Conservation (phyloP, 148 eudicot genomes). For the Agrostemma githago region DNA sequence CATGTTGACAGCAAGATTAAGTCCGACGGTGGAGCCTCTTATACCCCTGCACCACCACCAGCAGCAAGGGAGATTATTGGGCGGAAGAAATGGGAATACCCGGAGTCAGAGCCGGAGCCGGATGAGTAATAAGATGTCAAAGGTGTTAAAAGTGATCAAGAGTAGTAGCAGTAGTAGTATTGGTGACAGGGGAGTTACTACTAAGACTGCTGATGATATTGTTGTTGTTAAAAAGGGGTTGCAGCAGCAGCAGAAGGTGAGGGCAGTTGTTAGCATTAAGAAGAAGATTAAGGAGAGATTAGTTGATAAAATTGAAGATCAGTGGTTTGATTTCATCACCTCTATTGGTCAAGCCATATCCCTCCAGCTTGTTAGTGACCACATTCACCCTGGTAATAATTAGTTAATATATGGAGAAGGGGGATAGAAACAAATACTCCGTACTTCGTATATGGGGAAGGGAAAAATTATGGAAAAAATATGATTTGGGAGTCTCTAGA, state of each 20-base stretch:
- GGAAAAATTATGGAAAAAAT: no score
- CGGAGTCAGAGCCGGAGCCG: no score
- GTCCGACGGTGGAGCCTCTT: neutral
- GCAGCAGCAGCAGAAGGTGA: constrained; percentile 32
- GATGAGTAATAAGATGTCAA: neutral
- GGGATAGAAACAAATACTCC: no score
- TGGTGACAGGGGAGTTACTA: neutral
- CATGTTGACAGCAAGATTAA: neutral
- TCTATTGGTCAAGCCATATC: constrained; percentile 65
- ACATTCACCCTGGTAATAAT: constrained; percentile 59
- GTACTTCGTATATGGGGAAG: no score
- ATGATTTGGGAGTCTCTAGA: no score
- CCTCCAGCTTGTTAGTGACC: constrained; percentile 69
- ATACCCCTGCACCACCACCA: neutral
- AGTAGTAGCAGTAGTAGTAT: neutral
- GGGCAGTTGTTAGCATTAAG: constrained; percentile 57
- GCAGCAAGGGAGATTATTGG: no score
- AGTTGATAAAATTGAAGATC: constrained; percentile 61
- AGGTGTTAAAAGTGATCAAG: neutral
- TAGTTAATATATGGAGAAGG: no score
- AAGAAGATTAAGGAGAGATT: constrained; percentile 70
- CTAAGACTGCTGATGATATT: constrained; percentile 1
- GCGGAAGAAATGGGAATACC: no score
- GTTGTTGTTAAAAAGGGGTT: no score
- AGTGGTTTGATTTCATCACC: constrained; percentile 53